Conservation (phyloP, 306 rosid species). For the Erythrophleum fordii region DNA sequence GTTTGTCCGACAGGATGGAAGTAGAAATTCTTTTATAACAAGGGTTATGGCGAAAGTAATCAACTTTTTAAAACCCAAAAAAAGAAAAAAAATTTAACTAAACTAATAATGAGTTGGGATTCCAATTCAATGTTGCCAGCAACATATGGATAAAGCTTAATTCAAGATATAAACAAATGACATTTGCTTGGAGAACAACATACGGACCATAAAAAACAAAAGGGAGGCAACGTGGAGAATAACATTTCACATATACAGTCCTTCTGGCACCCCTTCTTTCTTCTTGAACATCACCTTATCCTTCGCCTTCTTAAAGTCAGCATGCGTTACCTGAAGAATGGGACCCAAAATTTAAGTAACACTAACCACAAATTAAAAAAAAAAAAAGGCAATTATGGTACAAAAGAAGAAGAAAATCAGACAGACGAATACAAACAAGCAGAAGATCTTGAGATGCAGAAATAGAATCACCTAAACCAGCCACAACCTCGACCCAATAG, state of each 20-base stretch:
- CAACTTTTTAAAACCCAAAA: background rate
- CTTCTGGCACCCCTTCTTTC: slow-evolving; percentile 99
- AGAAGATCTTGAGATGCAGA: no score
- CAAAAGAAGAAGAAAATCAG: background rate
- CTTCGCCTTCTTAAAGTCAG: slow-evolving; percentile 92
- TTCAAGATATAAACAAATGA: slow-evolving; percentile 27
- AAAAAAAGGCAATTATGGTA: background rate
- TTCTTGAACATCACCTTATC: slow-evolving; percentile 98
- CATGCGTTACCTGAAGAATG: slow-evolving; percentile 74
- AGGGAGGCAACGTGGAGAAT: background rate
- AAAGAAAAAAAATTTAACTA: slow-evolving; percentile 21
- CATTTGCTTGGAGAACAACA: slow-evolving; percentile 16
- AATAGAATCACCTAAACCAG: no score
- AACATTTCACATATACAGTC: slow-evolving; percentile 80
- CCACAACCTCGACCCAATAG: no score
- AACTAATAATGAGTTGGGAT: slow-evolving; percentile 25
- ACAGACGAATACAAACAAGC: background rate
- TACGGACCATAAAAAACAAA: background rate
- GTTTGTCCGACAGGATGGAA: no score
- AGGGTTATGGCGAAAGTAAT: no score
- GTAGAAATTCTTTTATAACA: no score
- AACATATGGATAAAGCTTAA: slow-evolving; percentile 5
- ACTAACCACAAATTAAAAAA: no score
- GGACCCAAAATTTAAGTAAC: slow-evolving; percentile 15
- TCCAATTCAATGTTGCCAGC: slow-evolving; percentile 17